A percentile compares a stretch with the other conserved stretches of the same genome.
phyloP scores from a whole-genome alignment of 1,139 yeast genomes.

The Hyphopichia pseudoburtonii region DNA sequence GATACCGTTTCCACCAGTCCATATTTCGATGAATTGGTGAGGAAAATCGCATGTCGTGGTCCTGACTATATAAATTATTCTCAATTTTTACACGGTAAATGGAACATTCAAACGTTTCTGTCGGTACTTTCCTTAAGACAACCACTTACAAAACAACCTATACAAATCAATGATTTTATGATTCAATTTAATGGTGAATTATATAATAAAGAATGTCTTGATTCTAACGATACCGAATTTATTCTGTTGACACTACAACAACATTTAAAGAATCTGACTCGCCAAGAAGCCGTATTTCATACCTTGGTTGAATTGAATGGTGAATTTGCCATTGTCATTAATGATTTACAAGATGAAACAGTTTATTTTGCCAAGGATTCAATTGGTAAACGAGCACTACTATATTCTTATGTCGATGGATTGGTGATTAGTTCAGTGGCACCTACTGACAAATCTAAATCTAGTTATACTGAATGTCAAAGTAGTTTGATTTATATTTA shows the following conservation, averaged over 20 bases:
- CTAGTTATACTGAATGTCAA: conserved; percentile 49
- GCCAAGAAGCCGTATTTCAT: conserved; percentile 27
- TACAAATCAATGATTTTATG: conserved; percentile 22
- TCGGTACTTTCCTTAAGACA: conserved; percentile 77
- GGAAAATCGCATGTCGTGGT: conserved; percentile 52
- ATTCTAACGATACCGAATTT: conserved; percentile 35
- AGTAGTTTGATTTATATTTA: conserved; percentile 50
- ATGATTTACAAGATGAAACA: conserved; percentile 33
- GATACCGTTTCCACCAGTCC: neutral
- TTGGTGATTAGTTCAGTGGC: conserved; percentile 52
- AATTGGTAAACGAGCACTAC: conserved; percentile 77
- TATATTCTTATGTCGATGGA: conserved; percentile 33
- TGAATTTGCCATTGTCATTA: conserved; percentile 71
- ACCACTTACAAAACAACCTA: conserved; percentile 78
- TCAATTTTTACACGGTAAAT: conserved; percentile 10
- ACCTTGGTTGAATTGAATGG: conserved; percentile 57
- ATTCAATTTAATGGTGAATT: conserved; percentile 89
- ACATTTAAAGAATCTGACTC: conserved; percentile 11
- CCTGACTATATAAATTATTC: conserved; percentile 42
- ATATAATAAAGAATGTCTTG: conserved; percentile 56
- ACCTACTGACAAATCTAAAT: conserved; percentile 14
- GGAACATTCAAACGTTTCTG: conserved; percentile 44
- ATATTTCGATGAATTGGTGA: conserved; percentile 24
- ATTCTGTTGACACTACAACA: conserved; percentile 23
- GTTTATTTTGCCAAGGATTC: conserved; percentile 82